phyloP scores from a whole-genome alignment of 2,329 filamentous ascomycete species.

The Didymella glomerata region DNA sequence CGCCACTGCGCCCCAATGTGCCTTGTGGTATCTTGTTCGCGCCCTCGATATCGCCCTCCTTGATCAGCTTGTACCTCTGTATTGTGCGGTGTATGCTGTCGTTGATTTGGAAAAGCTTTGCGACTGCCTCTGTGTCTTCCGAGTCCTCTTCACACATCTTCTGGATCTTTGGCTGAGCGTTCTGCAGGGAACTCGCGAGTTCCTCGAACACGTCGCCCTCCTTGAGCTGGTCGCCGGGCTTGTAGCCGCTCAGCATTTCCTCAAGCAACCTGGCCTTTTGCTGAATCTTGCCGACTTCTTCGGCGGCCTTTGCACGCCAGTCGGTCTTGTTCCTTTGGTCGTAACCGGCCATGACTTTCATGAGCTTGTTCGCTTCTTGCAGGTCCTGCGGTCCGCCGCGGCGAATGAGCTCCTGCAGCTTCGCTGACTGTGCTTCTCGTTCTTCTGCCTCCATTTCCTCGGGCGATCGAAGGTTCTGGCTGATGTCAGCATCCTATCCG shows the following conservation, averaged over 20 bases:
- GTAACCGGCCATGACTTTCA: conserved; percentile 99
- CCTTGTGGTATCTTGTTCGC: conserved; percentile 85
- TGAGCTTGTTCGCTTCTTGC: conserved; percentile 94
- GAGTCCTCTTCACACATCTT: conserved; percentile 99
- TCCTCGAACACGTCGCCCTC: conserved; percentile 79
- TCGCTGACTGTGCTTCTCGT: conserved; percentile 92
- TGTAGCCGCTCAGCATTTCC: conserved; percentile 87
- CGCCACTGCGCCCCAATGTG: conserved; percentile 72
- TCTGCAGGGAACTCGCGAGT: conserved; percentile 85
- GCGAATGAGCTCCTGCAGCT: conserved; percentile 94
- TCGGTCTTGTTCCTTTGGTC: conserved; percentile 96
- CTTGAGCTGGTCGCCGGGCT: conserved; percentile 79
- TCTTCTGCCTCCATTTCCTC: conserved; percentile 99
- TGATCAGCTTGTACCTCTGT: conserved; percentile 93
- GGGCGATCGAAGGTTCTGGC: conserved; percentile 88
- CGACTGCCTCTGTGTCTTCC: conserved; percentile 93
- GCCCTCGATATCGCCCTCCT: conserved; percentile 88
- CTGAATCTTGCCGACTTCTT: conserved; percentile 93
- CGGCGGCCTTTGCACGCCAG: conserved; percentile 95
- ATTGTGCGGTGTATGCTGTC: conserved; percentile 98
- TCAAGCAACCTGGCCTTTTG: conserved; percentile 93
- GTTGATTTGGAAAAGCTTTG: conserved; percentile 95
- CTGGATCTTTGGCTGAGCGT: conserved; percentile 97
- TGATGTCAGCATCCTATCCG: conserved; percentile 27
- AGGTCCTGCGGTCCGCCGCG: conserved; percentile 90